Evolutionary conservation across 208 protist species (phyloP).

Genomic region (Vickermania spadyakhi): DNA sequence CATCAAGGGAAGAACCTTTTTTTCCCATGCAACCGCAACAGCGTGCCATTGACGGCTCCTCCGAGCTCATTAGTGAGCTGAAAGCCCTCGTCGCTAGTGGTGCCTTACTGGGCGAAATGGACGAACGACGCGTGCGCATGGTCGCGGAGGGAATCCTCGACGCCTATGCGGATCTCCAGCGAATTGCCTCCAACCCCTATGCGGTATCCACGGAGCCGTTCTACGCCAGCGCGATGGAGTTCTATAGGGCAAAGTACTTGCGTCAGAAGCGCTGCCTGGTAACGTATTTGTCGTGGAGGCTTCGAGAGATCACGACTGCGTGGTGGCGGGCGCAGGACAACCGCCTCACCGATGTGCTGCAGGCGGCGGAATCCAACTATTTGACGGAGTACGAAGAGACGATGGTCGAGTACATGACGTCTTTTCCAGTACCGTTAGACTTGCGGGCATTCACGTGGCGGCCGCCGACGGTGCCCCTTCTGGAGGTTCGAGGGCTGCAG

Average conservation of each 20-base stretch:
- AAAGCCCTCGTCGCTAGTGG: constrained; percentile 65
- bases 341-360: constrained; percentile 24
- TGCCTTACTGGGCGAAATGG: constrained; percentile 35
- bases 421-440: constrained; percentile 72
- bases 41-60: constrained; percentile 33
- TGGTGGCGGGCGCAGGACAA: constrained; percentile 81
- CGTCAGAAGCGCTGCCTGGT: constrained; percentile 75
- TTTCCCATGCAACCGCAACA: background rate
- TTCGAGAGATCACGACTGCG: constrained; percentile 36
- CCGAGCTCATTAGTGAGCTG: constrained; percentile 76
- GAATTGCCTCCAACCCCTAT: constrained; percentile 59
- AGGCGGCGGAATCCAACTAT: constrained; percentile 44
- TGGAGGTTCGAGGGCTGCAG: constrained; percentile 64
- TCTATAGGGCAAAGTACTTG: constrained; percentile 65
- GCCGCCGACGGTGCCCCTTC: constrained; percentile 59
- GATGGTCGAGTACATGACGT: constrained; percentile 87
- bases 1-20: too few relatives aligned
- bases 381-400: constrained; percentile 62
- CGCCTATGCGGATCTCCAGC: constrained; percentile 38
- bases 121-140: constrained; percentile 57
- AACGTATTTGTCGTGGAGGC: constrained; percentile 71
- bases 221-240: constrained; percentile 63
- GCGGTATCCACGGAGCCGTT: constrained; percentile 48
- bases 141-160: constrained; percentile 52
- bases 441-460: constrained; percentile 73